Base-by-base conservation (phyloP, 2,329 filamentous ascomycete species). In the Drechslerella stenobrocha region DNA sequence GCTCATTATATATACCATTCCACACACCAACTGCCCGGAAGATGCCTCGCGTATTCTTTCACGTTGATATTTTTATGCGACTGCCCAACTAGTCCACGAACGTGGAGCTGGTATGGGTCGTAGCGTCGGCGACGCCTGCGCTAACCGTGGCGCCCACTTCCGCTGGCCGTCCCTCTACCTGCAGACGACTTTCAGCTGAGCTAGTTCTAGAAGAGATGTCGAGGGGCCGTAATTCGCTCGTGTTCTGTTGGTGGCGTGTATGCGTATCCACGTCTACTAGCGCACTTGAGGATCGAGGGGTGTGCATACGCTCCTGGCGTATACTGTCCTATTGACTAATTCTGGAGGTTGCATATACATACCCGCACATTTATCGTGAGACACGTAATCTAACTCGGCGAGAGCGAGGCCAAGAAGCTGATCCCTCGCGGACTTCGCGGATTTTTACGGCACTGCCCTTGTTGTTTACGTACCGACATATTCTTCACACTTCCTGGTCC, bases 61-160 rank as follows among this genome's bases (percentile, higher is more conserved):
- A 40, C 26, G 13, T 22, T 28, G 9, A 8, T 50, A 5, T 11
- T 5, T 32, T 42, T 28, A 58, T 23, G 45, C 45, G 30, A 2
- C 32, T 23, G 23, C 32, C 22, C n/a, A 18, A 42, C 15, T 5
- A 18, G 18, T 7, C 13, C n/a, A 4, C 20, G 26, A 30, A 35
- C 30, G 30, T 46, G 44, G 34, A 26, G 23, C 28, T 26, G 35
- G 28, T 28, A 35, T 24, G 18, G 22, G 26, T 47, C 28, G 42
- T 15, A 52, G 47, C 35, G 55, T 32, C 63, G 63, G 63, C 55
- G 55, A 55, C 35, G 63, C 63, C 63, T 67, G 55, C 48, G 63
- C 63, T 67, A 67, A 26, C 50, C 50, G 44, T 55, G 24, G 37
- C 42, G 50, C 48, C 47, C 53, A 48, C 37, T 48, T 13, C 22